Base-by-base conservation (phyloP, 768 basidiomycete genomes). In the Cystoderma amianthinum region DNA sequence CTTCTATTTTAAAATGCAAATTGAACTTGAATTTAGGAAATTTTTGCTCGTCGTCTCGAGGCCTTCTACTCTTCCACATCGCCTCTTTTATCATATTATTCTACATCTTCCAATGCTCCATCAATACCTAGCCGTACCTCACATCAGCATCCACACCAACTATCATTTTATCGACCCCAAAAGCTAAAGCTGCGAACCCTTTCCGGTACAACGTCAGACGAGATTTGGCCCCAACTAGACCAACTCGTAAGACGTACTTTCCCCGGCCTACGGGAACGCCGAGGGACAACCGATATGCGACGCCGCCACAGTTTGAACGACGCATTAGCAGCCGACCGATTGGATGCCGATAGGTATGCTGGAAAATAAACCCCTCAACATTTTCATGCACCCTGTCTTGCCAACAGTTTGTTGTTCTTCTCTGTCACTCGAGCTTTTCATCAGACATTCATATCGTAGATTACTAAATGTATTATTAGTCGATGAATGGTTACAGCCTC, bases 171-270 rank as follows among this genome's bases (percentile, higher is more conserved):
- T 36, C 58, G 66, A 5, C 65, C 72, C 12, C 61, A 71, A 19
- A 66, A 63, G 38, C 58, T 81, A 13, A 70, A 71, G 39, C 53
- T 87, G 7, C 69, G 73, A 33, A 79, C 80, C 2, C 58, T 95
- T 21, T 67, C 72, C 15, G 90, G 91, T 2, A 62, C 69, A 42
- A 87, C 88, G 5, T 88, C 85, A 2, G 86, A 93, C 53, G 87
- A 92, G 59, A 93, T 94, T 47, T 94, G 90, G 90, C 89, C 87
- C 2, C 66, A 81, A 48, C 71, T 95, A 9, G 88, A 91, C 46
- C 61, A 61, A 33, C 64, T 76, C 16, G 65, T 92, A 17, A 64
- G 67, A 38, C 61, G 65, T 18, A 58, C 70, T 2, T 85, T 85
- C 54, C 83, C 87, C 2, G 52, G 56, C 3, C 54, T 88, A 44